Evolutionary conservation across 106 monocot genomes (phyloP).

Genomic region (Acorus gramineus): DNA sequence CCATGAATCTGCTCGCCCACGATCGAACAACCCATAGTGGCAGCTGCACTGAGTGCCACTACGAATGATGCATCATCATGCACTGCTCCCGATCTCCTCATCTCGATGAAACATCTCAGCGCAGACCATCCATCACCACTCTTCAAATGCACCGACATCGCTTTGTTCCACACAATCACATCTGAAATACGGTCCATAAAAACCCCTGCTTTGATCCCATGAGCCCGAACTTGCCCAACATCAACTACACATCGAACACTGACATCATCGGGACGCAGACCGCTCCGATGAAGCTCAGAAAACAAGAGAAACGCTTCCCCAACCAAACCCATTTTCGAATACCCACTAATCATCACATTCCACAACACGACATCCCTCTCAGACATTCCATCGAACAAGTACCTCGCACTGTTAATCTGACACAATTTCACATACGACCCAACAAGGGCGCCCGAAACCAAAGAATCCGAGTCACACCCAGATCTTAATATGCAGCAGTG

Average conservation of each 20-base stretch:
- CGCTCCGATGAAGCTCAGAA: constrained; percentile 31
- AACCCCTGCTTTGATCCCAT: constrained; percentile 38
- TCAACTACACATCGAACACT: constrained; percentile 24
- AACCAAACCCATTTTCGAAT: constrained; percentile 24
- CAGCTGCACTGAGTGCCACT: constrained; percentile 26
- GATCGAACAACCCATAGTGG: constrained; percentile 11
- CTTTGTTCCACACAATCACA: constrained; percentile 37
- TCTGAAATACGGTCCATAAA: constrained; percentile 13
- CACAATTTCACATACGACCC: constrained; percentile 41
- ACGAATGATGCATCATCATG: constrained; percentile 46
- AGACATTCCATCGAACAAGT: constrained; percentile 44
- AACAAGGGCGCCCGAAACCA: constrained; percentile 53
- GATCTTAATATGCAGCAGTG: constrained; percentile 21
- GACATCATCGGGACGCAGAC: constrained; percentile 15
- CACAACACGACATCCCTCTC: constrained; percentile 45
- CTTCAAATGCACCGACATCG: constrained; percentile 29
- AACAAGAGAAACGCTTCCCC: constrained; percentile 41
- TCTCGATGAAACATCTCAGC: constrained; percentile 31
- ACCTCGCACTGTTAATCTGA: constrained; percentile 17
- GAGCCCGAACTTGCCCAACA: constrained; percentile 34
- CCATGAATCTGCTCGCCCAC: constrained; percentile 44
- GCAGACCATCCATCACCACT: constrained; percentile 17
- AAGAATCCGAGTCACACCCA: constrained; percentile 26
- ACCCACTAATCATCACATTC: constrained; percentile 70
- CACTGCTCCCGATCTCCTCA: constrained; percentile 37